Base-by-base conservation (phyloP, 139 green algal genomes). In the Asterochloris sp. region DNA sequence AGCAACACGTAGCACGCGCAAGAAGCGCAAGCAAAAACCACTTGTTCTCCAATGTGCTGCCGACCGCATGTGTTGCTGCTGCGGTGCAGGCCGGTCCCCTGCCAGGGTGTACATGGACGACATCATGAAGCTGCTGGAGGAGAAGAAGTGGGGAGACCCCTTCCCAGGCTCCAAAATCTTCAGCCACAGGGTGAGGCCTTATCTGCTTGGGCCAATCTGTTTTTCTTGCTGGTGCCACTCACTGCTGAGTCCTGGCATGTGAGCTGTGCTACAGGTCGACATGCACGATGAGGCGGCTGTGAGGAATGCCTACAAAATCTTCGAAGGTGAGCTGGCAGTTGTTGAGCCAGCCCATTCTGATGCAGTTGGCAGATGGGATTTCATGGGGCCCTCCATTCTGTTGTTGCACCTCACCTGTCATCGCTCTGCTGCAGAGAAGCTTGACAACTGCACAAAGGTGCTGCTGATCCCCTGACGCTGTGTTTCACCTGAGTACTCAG, bases 381-480 rank as follows among this genome's bases (percentile, higher is more conserved):
- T 54, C 38, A 54, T 54, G 38, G 6, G 38, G 2, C 4, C 2
- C 38, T 6, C 6, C 38, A 54, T 6, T 54, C 38, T 6, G n/a
- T n/a, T n/a, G n/a, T 54, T 54, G 38, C 38, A 54, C 38, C 38
- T 54, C 4, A 54, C 38, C 38, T 6, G 6, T 54, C 38, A 54
- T 54, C 6, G 38, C 38, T 54, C 38, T 54, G 38, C 38, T 54
- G 38, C 38, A 54, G 47, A 78, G 63, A 80, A 80, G 27, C 26
- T 81, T 24, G 87, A 89, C 15, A 86, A 86, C 19, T 83, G 75
- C 62, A 84, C 89, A 73, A 91, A 91, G 76, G 71, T 90, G 0
- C 79, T 90, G 79, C 80, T 91, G 63, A 80, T 90, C 29, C 88
- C 88, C 0, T 91, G 60, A 69, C 17, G 24, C 38, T 54, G 38